These are phyloP conservation scores for Peronospora destructor DNA, from an alignment of 352 stramenopile species.

Conservation along the genomic window DNA sequence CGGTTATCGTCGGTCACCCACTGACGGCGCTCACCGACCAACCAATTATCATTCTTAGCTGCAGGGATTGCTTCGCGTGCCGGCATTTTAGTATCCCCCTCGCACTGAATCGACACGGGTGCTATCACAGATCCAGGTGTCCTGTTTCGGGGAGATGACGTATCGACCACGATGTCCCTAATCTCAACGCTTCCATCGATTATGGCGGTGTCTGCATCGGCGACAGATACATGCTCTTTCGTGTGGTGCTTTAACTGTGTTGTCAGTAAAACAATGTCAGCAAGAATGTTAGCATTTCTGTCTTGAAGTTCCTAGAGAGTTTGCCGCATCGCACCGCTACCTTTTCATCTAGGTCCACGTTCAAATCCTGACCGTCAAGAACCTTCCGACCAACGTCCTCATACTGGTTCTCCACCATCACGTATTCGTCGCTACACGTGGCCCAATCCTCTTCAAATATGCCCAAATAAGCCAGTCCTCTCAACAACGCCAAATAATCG, in stretches of 20 bases:
- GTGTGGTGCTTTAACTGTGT: conserved; percentile 17
- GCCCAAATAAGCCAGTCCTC: not conserved
- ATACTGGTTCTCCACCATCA: conserved; percentile 79
- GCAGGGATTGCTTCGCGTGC: conserved; percentile 22
- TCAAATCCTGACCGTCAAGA: conserved; percentile 47
- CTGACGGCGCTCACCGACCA: conserved; percentile 32
- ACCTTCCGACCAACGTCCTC: conserved; percentile 70
- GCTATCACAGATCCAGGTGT: not conserved
- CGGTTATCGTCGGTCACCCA: conserved; percentile 57
- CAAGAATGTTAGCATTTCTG: conserved; percentile 3
- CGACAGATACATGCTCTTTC: conserved; percentile 12
- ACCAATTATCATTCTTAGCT: conserved; percentile 31
- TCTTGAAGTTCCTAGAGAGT: not conserved
- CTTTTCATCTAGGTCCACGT: conserved; percentile 39
- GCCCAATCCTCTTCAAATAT: conserved; percentile 50
- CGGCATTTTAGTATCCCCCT: conserved; percentile 22
- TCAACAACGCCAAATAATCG: not conserved
- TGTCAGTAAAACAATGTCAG: not conserved
- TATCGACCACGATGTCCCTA: conserved; percentile 29
- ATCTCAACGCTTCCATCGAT: conserved; percentile 29
- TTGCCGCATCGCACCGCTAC: conserved; percentile 9
- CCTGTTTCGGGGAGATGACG: conserved; percentile 23
- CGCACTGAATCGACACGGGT: conserved; percentile 2
- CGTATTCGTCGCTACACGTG: conserved; percentile 71
- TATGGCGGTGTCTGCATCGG: conserved; percentile 11